A percentile compares a stretch with the other conserved stretches of the same genome.
Evolutionary conservation across 306 rosid species (phyloP).

Genomic region (Gynostemma pentaphyllum): DNA sequence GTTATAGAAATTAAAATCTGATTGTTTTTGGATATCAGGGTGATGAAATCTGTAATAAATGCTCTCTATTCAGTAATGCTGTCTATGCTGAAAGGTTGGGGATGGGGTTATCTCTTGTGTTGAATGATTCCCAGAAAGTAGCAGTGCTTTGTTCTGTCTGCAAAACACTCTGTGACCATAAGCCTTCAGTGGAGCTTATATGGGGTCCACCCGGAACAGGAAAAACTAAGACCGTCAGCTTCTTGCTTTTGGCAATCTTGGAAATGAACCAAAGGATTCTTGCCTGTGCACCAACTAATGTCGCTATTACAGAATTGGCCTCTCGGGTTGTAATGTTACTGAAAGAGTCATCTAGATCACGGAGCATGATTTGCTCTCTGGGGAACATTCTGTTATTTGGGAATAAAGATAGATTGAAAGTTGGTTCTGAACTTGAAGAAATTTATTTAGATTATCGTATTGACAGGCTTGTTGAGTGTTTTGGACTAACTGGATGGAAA

Average conservation of each 20-base stretch:
- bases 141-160: conserved; percentile 40
- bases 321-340: conserved; percentile 40
- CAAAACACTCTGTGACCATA: conserved; percentile 25
- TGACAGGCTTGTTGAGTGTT: conserved; percentile 32
- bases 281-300: conserved; percentile 78
- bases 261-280: conserved; percentile 43
- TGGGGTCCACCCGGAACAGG: conserved; percentile 96
- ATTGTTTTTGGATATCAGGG: conserved; percentile 18
- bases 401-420: conserved; percentile 47
- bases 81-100: conserved; percentile 9
- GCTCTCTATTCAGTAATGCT: conserved; percentile 8
- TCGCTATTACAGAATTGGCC: conserved; percentile 60
- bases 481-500: conserved; percentile 52
- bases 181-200: conserved; percentile 42
- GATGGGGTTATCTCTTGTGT: conserved; percentile 14
- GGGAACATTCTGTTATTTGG: conserved; percentile 67
- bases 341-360: conserved; percentile 15
- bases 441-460: conserved; percentile 57
- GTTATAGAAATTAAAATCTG: background rate
- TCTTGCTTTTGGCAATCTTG: conserved; percentile 31
- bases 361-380: conserved; percentile 20
- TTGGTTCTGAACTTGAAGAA: conserved; percentile 38
- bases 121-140: conserved; percentile 44
- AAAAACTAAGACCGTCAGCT: conserved; percentile 53
- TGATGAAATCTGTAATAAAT: conserved; percentile 24